Base-by-base conservation (phyloP, 257 asterid genomes). In the Mentha longifolia region DNA sequence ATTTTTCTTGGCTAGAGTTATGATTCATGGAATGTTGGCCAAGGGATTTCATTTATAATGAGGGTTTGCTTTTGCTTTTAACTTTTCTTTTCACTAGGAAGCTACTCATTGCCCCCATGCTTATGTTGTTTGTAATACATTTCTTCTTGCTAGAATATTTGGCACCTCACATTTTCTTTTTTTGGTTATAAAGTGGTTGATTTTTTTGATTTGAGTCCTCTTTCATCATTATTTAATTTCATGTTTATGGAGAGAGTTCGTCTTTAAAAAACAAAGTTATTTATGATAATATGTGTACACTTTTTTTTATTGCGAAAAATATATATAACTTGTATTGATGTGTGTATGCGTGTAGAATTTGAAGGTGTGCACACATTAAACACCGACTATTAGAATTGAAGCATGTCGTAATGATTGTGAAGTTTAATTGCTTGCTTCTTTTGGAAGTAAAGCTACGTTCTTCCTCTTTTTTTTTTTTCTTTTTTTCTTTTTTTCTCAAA, bases 11-110 rank as follows among this genome's bases (percentile, higher is more conserved):
- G 5, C 5, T 1, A 1, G 37, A 6, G 5, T 4, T 33, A 33
- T 56, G 57, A 35, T 66, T 47, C 0, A 16, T 25, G 15, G 45
- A 63, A 39, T 47, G 72, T 60, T 2, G 67, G 46, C 6, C 0
- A 15, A 46, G 67, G 16, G 67, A 1, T 65, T 55, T 55, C 3
- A 39, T 42, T 42, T 69, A 42, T 31, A 28, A 6, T 33, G 52
- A 30, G 37, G 17, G 75, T 14, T 69, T 68, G 74, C 65, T 68
- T n/a, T n/a, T n/a, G n/a, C n/a, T n/a, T n/a, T n/a, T n/a, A n/a
- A n/a, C n/a, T 69, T 25, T 69, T 43, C 14, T 56, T 56, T 55
- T 15, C 5, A 4, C 1, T 39, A 33, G 5, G 37, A 33, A 3
- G 7, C 37, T 33, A 33, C 43, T 30, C 43, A 31, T 31, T 30